Base-by-base conservation (phyloP, 768 basidiomycete genomes). In the Pleurotus platypus region DNA sequence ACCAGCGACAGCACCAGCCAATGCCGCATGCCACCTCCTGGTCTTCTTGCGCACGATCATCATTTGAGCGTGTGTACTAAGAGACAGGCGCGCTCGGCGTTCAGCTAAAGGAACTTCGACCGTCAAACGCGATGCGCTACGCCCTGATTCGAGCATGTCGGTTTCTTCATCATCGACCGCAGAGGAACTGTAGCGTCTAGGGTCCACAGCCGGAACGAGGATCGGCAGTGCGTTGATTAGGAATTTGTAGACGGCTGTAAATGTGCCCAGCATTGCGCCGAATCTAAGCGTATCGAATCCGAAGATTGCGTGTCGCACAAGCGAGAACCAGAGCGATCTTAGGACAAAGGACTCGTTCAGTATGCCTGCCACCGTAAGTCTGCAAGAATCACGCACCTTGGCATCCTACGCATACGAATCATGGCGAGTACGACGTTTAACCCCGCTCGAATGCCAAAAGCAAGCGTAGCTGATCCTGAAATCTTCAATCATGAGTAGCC, bases 211-310 rank as follows among this genome's bases (percentile, higher is more conserved):
- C 16, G 85, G 85, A 27, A 89, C 76, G 7, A 91, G 67, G 57
- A 92, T 81, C 1, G 90, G 91, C 9, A 94, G 78, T 0, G 85
- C 77, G 63, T 94, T 94, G 7, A 93, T 78, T 57, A 92, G 75
- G 64, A 86, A 78, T 67, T 90, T 92, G 72, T 95, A 94, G 5
- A 92, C 62, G 1, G 84, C 77, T 1, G 88, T 86, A 60, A 94
- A 93, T 0, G 86, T 83, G 18, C 86, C 90, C 38, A 98, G 75
- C 92, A 95, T 95, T 0, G 87, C 84, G 3, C 87, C 91, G 61
- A 96, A 95, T 16, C 94, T 77, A 65, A 89, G 80, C 0, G 91
- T 86, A 65, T 97, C 94, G 42, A 75, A 60, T 0, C 94, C 94
- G 62, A 97, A 90, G 45, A 96, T 75, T 0, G 93, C 94, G 72